These are phyloP conservation scores for Nicotiana obtusifolia DNA, from an alignment of 257 asterid genomes.

Conservation along the genomic window DNA sequence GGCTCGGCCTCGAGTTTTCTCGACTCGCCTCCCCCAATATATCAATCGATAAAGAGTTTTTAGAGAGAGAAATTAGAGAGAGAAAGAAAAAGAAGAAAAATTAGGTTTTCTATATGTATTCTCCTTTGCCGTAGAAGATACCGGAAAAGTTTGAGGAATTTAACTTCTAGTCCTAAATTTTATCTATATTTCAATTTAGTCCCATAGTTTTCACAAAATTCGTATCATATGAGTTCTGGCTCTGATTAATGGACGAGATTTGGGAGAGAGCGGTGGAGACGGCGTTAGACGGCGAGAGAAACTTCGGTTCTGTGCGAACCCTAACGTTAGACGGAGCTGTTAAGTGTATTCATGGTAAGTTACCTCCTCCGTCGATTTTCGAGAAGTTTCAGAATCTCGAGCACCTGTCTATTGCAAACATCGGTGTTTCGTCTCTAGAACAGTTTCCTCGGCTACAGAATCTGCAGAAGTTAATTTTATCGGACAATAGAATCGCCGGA, in stretches of 20 bases:
- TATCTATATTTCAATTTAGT: neutral
- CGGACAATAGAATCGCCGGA: constrained; percentile 87
- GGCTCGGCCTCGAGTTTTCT: constrained; percentile 53
- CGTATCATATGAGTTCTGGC: constrained; percentile 6
- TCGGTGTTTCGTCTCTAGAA: constrained; percentile 80
- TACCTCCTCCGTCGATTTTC: constrained; percentile 81
- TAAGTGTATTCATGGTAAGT: constrained; percentile 87
- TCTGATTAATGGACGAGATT: constrained; percentile 69
- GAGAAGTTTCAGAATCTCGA: constrained; percentile 80
- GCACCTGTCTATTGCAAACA: constrained; percentile 81
- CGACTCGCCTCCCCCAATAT: constrained; percentile 35
- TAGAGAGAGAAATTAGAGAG: constrained; percentile 32
- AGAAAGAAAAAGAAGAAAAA: neutral
- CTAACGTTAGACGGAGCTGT: constrained; percentile 89
- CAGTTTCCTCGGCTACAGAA: constrained; percentile 70
- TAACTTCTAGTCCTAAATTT: neutral
- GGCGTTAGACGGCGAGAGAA: constrained; percentile 83
- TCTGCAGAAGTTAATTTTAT: constrained; percentile 65
- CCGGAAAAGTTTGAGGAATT: constrained; percentile 11
- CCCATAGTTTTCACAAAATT: neutral
- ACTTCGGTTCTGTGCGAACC: constrained; percentile 55
- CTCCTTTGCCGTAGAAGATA: constrained; percentile 4
- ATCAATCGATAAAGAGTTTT: constrained; percentile 19
- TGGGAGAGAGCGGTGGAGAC: constrained; percentile 96
- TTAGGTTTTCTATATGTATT: constrained; percentile 13